These are phyloP conservation scores for Fusarium algeriense DNA, from an alignment of 2,329 filamentous ascomycete species.

Conservation along the genomic window DNA sequence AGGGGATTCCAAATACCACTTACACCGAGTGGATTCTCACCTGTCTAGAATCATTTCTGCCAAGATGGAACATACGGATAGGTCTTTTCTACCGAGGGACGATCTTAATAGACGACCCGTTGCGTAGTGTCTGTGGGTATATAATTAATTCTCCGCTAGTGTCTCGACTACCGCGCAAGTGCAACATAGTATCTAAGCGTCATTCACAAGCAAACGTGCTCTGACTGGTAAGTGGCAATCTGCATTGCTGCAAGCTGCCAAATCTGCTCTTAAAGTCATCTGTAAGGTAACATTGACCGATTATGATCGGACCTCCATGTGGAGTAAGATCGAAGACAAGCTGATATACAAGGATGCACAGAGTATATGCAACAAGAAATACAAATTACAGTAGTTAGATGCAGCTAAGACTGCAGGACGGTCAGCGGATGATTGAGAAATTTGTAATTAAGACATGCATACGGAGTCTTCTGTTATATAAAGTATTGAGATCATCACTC, in stretches of 20 bases:
- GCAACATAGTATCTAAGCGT: not conserved
- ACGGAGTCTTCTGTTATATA: conserved; percentile 24
- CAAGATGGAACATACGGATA: conserved; percentile 13
- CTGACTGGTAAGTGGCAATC: no score
- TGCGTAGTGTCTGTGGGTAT: conserved; percentile 15
- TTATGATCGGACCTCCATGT: conserved; percentile 11
- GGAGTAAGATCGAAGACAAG: not conserved
- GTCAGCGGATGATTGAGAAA: conserved; percentile 22
- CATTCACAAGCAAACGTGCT: not conserved
- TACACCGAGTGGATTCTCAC: conserved; percentile 11
- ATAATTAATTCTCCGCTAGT: conserved; percentile 28
- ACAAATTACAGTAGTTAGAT: not conserved
- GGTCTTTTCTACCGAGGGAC: conserved; percentile 29
- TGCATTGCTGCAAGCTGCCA: no score
- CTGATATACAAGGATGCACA: not conserved
- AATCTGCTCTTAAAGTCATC: not conserved
- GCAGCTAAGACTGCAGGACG: conserved; percentile 7
- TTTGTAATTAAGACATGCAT: conserved; percentile 28
- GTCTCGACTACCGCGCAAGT: not conserved
- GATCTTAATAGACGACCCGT: conserved; percentile 42
- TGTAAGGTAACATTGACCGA: not conserved
- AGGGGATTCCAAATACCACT: conserved; percentile 12
- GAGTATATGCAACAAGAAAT: not conserved
- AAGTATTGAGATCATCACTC: conserved; percentile 16
- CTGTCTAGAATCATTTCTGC: not conserved